Evolutionary conservation across 1,139 yeast species (phyloP).

Genomic region (Arxiozyma bovina): DNA sequence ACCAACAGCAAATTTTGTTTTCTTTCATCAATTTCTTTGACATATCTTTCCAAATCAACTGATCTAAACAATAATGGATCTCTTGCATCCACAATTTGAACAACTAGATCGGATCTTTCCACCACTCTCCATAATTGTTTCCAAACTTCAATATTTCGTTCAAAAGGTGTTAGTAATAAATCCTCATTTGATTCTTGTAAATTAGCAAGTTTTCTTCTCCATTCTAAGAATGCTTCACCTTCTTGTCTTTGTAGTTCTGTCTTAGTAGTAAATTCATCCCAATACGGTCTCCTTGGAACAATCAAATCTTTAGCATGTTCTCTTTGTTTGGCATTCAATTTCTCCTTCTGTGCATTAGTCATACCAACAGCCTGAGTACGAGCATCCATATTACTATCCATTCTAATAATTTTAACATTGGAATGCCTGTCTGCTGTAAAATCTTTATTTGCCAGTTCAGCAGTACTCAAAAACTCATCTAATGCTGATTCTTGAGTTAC

Average conservation of each 20-base stretch:
- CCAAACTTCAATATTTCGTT: slow-evolving; percentile 97
- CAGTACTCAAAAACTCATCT: slow-evolving; percentile 91
- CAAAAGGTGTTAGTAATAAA: slow-evolving; percentile 88
- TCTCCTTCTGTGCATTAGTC: slow-evolving; percentile 57
- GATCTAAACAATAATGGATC: slow-evolving; percentile 88
- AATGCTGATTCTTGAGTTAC: slow-evolving; percentile 91
- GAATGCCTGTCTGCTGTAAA: slow-evolving; percentile 85
- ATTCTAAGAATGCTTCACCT: slow-evolving; percentile 79
- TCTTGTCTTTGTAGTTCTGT: slow-evolving; percentile 79
- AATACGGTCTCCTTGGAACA: slow-evolving; percentile 89
- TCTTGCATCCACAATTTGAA: slow-evolving; percentile 96
- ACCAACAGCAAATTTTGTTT: slow-evolving; percentile 77
- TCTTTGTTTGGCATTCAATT: slow-evolving; percentile 56
- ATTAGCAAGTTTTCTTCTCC: slow-evolving; percentile 85
- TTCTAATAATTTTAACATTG: slow-evolving; percentile 75
- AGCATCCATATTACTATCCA: slow-evolving; percentile 47
- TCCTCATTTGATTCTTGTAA: slow-evolving; percentile 71
- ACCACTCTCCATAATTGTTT: slow-evolving; percentile 97
- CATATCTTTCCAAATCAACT: slow-evolving; percentile 78
- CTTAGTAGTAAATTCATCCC: slow-evolving; percentile 68
- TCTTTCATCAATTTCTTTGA: slow-evolving; percentile 57
- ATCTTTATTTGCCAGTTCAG: slow-evolving; percentile 92
- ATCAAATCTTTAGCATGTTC: slow-evolving; percentile 71
- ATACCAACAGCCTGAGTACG: slow-evolving; percentile 46
- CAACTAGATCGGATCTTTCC: slow-evolving; percentile 87